A percentile compares a stretch with the other conserved stretches of the same genome.
phyloP scores from a whole-genome alignment of 1,284 basidiomycete genomes.

The Phenoliferia sp. region DNA sequence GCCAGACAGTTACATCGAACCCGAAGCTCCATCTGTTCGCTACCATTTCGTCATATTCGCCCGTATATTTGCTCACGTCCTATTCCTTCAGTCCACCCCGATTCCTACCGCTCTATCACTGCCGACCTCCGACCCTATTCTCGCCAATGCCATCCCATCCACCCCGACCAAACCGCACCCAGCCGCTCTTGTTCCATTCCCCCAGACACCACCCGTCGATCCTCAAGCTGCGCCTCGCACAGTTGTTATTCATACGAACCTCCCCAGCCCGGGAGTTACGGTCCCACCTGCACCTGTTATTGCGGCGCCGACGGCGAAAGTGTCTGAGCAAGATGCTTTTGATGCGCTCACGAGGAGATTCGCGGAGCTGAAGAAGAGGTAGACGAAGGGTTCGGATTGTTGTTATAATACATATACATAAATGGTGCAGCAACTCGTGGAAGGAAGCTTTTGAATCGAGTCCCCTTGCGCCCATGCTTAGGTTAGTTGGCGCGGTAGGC shows the following conservation, averaged over 20 bases:
- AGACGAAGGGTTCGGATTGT: neutral
- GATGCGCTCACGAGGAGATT: slow-evolving; percentile 65
- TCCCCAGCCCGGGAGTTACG: slow-evolving; percentile 4
- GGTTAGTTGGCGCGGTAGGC: too few relatives aligned
- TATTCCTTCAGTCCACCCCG: neutral
- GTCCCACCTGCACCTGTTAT: neutral
- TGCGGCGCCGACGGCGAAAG: slow-evolving; percentile 34
- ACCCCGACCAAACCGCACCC: slow-evolving; percentile 11
- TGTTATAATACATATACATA: too few relatives aligned
- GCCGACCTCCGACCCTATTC: neutral
- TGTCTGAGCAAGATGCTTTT: slow-evolving; percentile 60
- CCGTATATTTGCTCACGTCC: neutral
- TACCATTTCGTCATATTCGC: neutral
- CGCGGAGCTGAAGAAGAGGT: slow-evolving; percentile 58
- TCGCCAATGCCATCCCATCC: neutral
- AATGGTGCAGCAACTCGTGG: too few relatives aligned
- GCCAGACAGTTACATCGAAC: slow-evolving; percentile 37
- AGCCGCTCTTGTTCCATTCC: slow-evolving; percentile 18
- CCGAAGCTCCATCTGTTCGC: slow-evolving; percentile 5
- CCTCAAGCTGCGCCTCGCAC: slow-evolving; percentile 10
- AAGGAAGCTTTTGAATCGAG: too few relatives aligned
- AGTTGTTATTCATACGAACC: slow-evolving; percentile 17
- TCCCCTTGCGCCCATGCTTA: too few relatives aligned
- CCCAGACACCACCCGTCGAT: slow-evolving; percentile 21
- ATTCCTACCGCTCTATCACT: neutral